Evolutionary conservation across 2,329 filamentous ascomycete species (phyloP), one percentile per base, ranked within the genome.

Genomic region (Endocalyx cinctus): DNA sequence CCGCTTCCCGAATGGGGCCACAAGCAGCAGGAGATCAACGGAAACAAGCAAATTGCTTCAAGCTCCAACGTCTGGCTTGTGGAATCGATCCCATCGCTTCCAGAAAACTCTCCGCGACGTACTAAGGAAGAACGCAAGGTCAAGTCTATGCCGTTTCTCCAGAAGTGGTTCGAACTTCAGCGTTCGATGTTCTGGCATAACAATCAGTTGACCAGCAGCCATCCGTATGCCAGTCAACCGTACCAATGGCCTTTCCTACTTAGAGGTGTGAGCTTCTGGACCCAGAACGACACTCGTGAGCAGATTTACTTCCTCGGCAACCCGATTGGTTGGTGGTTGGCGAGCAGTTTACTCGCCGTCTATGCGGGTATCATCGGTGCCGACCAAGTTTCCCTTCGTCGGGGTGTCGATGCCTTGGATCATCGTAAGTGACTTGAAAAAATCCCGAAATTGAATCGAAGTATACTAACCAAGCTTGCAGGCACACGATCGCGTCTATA

Each of bases 171-270:
- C 45, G 92, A 98, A 69, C 75, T 98, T 38, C 92, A 98, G 66
- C 80, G 90, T 31, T 87, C 89, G 51, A 98, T 98, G 89, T 98
- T 98, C 75, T 90, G 85, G 75, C 92, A 98, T 73, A 98, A 98
- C 75, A 97, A 89, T 63, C 90, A 94, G 52, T 70, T 98, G 57
- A 98, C 92, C 27, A 94, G 88, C 67, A 94, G 87, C 58, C 92
- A 98, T 61, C 92, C 92, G 2, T 98, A 98, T 60, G 79, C 92
- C 26, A 95, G 87, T 51, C 83, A 89, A 58, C 92, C 92, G 6
- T 92, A 94, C 67, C 87, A 94, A 56, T 98, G 92, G 92, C 92
- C 92, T 2, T 97, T 98, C 77, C 74, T 98, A 57, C 78, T 98
- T 37, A 83, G 92, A 18, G 92, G 92, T 64, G 90, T 98, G 50